Conservation (phyloP, 2,329 filamentous ascomycete species). For the Aspergillus floridensis region DNA sequence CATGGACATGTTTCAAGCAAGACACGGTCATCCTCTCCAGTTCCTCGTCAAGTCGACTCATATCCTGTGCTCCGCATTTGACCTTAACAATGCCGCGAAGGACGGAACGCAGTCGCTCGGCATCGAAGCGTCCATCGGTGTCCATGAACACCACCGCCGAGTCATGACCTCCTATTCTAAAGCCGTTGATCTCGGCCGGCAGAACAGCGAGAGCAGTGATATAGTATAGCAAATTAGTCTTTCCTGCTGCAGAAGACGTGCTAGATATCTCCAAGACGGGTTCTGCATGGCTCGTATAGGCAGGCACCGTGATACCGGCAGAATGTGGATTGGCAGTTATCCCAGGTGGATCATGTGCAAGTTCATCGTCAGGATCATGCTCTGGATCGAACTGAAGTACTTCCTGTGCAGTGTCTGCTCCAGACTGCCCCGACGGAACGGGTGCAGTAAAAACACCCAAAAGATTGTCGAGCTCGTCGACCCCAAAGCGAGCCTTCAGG, state of each 20-base stretch:
- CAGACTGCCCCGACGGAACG: conserved; percentile 5
- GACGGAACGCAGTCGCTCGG: conserved; percentile 44
- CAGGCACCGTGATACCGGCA: background rate
- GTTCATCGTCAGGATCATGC: background rate
- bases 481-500: conserved; percentile 35
- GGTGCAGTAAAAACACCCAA: conserved; percentile 37
- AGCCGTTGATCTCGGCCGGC: conserved; percentile 36
- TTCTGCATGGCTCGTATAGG: conserved; percentile 4
- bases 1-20: conserved; percentile 55
- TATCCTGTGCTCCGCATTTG: conserved; percentile 1
- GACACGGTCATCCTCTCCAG: conserved; percentile 32
- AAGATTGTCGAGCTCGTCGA: conserved; percentile 49
- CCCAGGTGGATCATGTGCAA: background rate
- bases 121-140: conserved; percentile 54
- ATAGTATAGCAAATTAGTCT: conserved; percentile 59
- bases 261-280: conserved; percentile 56
- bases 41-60: conserved; percentile 10
- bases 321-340: background rate
- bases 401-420: background rate
- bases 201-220: conserved; percentile 53
- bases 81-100: conserved; percentile 26
- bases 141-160: conserved; percentile 57
- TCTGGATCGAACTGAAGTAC: no score
- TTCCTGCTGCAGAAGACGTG: conserved; percentile 51
- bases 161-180: conserved; percentile 45